These are phyloP conservation scores for Cynara cardunculus DNA, from an alignment of 129 eudicot genomes.

Conservation along the genomic window DNA sequence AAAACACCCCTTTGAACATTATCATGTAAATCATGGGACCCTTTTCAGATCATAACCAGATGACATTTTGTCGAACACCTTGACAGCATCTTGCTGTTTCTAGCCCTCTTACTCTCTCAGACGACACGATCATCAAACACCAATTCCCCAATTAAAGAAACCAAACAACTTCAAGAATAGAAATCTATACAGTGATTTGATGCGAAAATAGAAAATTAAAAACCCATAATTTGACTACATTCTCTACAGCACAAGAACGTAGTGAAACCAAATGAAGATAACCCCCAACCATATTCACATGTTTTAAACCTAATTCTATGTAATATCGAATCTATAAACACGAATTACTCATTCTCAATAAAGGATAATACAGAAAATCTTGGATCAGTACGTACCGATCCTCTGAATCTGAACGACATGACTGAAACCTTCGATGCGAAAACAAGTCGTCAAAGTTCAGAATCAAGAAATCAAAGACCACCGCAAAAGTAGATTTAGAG, in stretches of 20 bases:
- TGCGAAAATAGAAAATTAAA: neutral
- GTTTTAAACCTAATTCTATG: neutral
- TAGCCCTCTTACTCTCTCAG: neutral
- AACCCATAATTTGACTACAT: neutral
- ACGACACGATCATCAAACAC: neutral
- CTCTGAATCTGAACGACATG: conserved; percentile 13
- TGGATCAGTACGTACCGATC: neutral
- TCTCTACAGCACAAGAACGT: neutral
- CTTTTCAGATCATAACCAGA: neutral
- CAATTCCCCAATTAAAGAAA: neutral
- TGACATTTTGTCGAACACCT: conserved; percentile 5
- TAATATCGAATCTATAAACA: neutral
- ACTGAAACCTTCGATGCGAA: neutral
- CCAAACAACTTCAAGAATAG: neutral
- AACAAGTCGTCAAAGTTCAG: neutral
- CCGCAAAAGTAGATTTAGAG: neutral
- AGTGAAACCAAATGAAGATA: neutral
- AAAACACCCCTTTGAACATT: neutral
- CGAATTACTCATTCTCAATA: neutral
- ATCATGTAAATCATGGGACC: neutral
- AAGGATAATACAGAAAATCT: neutral
- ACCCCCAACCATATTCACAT: neutral
- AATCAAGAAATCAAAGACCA: neutral
- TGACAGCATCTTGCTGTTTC: neutral
- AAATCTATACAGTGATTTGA: neutral